Base-by-base conservation (phyloP, 352 stramenopile species). In the Phytophthora boehmeriae region DNA sequence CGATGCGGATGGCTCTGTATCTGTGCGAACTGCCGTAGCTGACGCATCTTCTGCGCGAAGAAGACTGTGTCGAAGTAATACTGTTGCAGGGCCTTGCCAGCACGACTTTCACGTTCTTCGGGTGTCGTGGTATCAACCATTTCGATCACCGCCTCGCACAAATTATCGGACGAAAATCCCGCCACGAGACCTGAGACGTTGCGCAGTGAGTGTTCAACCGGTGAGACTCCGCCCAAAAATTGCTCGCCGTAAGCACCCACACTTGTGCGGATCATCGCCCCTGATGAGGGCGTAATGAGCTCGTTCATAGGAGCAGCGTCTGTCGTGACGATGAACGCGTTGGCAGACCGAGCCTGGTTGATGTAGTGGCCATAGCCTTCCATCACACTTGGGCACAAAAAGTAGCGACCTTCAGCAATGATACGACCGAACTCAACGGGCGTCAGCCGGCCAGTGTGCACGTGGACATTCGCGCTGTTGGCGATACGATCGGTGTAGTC, bases 51-150 rank as follows among this genome's bases (percentile, higher is more conserved):
- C 5, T 66, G 59, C 1, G 68, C 66, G 50, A 92, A 90, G 56
- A 88, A 88, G 39, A 82, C 68, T 5, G 73, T 83, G 55, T 92
- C 73, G 38, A 73, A 78, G 55, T 85, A 76, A 57, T 87, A 89
- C 57, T 86, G 59, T 14, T 69, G 60, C 17, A 67, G 19, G 17
- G 66, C 66, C 46, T 38, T 25, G 11, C 52, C 27, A 4, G 53
- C 59, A 5, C 36, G 41, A 10, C 25, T 35, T 30, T 53, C 64
- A 2, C 64, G 64, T 16, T 66, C 48, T 27, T 62, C 17, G 3
- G 59, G 8, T 4, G 53, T 62, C 2, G 47, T 65, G 20, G 63
- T 71, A 17, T 59, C 32, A 32, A 90, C 48, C 14, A 83, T 49
- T 11, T 46, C 27, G 10, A 79, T 59, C 6, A 88, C 66, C 1